A percentile compares a stretch with the other conserved stretches of the same genome.
Evolutionary conservation across 73 alveolate genomes (phyloP).

Genomic region (Strombidium stylifer): DNA sequence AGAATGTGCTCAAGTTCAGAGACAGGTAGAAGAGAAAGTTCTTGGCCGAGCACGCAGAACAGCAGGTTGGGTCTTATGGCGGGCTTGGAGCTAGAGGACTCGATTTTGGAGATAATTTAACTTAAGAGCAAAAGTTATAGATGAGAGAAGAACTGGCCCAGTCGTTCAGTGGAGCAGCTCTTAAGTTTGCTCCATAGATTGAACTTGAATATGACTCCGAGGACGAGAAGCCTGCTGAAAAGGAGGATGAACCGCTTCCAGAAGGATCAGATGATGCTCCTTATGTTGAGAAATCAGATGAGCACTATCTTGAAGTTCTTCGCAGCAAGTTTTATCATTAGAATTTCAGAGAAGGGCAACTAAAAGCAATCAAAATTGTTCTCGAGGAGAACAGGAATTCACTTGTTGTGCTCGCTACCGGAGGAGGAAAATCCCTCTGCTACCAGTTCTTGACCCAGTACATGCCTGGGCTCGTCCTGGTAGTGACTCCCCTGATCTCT

Average conservation of each 20-base stretch:
- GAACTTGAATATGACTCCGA: too few species aligned
- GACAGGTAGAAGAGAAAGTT: constrained; percentile 12
- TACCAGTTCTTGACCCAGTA: constrained; percentile 80
- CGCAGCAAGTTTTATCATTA: constrained; percentile 51
- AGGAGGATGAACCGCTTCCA: not conserved
- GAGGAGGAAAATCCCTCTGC: constrained; percentile 89
- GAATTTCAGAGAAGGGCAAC: constrained; percentile 59
- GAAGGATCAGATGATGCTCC: not conserved
- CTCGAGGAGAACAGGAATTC: constrained; percentile 64
- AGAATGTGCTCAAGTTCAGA: constrained; percentile 13
- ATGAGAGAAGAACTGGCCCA: too few species aligned
- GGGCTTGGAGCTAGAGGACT: too few species aligned
- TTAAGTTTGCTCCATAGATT: too few species aligned
- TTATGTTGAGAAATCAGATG: constrained; percentile 40
- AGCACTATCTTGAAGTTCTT: constrained; percentile 32
- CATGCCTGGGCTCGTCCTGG: constrained; percentile 83
- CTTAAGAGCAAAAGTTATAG: too few species aligned
- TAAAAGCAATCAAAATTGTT: constrained; percentile 53
- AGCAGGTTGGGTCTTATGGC: too few species aligned
- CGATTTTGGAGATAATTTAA: too few species aligned
- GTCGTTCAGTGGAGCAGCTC: too few species aligned
- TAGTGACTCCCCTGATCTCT: constrained; percentile 90
- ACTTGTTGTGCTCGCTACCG: constrained; percentile 83
- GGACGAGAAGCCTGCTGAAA: too few species aligned
- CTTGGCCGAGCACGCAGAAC: constrained; percentile 10